Evolutionary conservation across 495 filamentous ascomycete genomes (phyloP), one percentile per base, ranked within the genome.

Genomic region (Aspergillus wentii): DNA sequence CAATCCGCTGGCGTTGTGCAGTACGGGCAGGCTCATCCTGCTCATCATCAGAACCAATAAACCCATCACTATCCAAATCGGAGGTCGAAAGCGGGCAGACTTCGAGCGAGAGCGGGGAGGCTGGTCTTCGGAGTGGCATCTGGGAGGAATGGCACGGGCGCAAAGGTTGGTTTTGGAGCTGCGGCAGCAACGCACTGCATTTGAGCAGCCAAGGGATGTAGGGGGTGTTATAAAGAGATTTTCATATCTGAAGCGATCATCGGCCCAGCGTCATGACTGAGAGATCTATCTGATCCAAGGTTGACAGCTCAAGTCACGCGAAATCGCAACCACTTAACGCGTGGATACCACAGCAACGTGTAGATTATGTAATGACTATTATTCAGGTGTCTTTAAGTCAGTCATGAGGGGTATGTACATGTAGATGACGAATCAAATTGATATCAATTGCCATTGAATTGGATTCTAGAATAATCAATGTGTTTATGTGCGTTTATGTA

Each of bases 31-130:
- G 36, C 19, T 74, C 67, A 15, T 69, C 61, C 8, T 78, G 59
- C 38, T 83, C 76, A 43, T 71, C 69, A 31, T 86, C 82, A 11
- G 80, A 83, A 15, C 72, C 78, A 3, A 62, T 35, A 29, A 64
- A 57, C 6, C 71, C 56, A 37, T 78, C 59, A 18, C 66, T 49
- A 17, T 69, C 55, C 16, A 61, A 36, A 11, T 62, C 46, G 4
- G 57, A 43, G 5, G 57, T 44, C 11, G 64, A 53, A 23, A 68
- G 58, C 33, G 71, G 68, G 39, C 67, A 76, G 40, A 75, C 56
- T 47, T 71, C 68, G 29, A 71, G 44, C 6, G 56, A 50, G 36
- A 68, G 39, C 35, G 64, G 64, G 36, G 64, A 49, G 56, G 64
- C 42, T 48, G 66, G 42, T 52, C 54, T 59, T 44, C 59, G 50